Base-by-base conservation (phyloP, 371 early-diverging fungal species). In the Choanephora cucurbitarum region DNA sequence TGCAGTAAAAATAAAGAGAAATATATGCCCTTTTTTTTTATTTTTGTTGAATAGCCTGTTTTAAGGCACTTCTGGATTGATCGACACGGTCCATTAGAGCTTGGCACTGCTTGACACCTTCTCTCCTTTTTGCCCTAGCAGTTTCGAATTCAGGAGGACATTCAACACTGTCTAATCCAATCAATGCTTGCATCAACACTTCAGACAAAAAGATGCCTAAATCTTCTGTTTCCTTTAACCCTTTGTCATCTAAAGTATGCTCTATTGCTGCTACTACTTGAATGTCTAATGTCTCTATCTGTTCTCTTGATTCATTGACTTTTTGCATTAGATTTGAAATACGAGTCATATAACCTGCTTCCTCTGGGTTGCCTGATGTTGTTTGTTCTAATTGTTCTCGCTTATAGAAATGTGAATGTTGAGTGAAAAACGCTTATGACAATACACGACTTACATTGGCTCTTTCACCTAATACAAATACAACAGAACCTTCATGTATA, bases 331-430 rank as follows among this genome's bases (percentile, higher is more conserved):
- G 49, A 34, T 64, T 55, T 6, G 69, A 61, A 6, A 69, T 62
- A 7, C 66, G 51, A 1, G 44, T 24, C 37, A 61, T 52, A 18
- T 58, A 58, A 1, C 69, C 69, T 5, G 60, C 65, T 46, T 69
- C 69, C 42, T 69, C 69, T 19, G 65, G 61, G 21, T 69, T 69
- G 46, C 65, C 65, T 19, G 69, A 65, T 1, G 65, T 57, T 32
- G 64, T 60, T 33, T 65, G 62, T 22, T 39, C 45, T 17, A 58
- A 15, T 44, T 61, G 55, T 32, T 61, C 62, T 18, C 3, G 41
- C 66, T 65, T 45, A 37, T 43, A 10, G 5, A 15, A n/a, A 21
- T 11, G 7, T 22, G 22, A 14, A 18, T 42, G 19, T 37, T 23
- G 31, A n/a, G n/a, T n/a, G n/a, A n/a, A n/a, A n/a, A n/a, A n/a